Evolutionary conservation across 306 rosid species (phyloP), one percentile per base, ranked within the genome.

Genomic region (Malus asiatica): DNA sequence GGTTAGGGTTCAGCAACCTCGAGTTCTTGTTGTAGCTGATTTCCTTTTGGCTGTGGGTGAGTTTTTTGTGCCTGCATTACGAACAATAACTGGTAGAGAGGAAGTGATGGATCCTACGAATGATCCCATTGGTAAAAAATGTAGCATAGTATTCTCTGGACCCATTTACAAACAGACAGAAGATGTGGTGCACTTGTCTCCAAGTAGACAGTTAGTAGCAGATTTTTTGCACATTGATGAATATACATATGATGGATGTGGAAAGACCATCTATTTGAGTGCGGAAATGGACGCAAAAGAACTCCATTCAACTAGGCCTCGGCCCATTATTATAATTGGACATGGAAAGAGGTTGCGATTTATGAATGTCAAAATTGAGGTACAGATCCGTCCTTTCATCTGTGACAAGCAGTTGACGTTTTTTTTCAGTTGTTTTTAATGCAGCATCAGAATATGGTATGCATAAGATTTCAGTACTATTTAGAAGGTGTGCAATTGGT

Each of bases 21-120:
- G 99, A 44, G 93, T 92, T 80, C 97, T 95, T 78, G 93, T 92
- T 67, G 97, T 92, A 73, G 97, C 97, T n/a, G 99, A 95, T 86
- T 95, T 92, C 74, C 97, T 95, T 83, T 90, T 95, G 76, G 97
- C 97, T 40, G 97, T 90, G 85, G 91, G 90, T 46, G 99, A 95
- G 81, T 92, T 90, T 84, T 92, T 95, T 87, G 97, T 95, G 68
- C 99, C 99, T 71, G 86, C 97, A 75, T 84, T 95, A 79, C 88
- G 97, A 69, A 78, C 92, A 80, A 85, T 95, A 38, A 95, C 96
- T 45, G 99, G 99, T 81, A 89, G 97, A 85, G 97, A 95, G 77
- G 99, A 95, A 86, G 79, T 85, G 55, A 79, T 84, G 93, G 97
- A 95, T 84, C 92, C 92, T 6, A 86, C 82, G 82, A 95, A 95